Evolutionary conservation across 306 rosid species (phyloP).

Genomic region (Vicia sativa): DNA sequence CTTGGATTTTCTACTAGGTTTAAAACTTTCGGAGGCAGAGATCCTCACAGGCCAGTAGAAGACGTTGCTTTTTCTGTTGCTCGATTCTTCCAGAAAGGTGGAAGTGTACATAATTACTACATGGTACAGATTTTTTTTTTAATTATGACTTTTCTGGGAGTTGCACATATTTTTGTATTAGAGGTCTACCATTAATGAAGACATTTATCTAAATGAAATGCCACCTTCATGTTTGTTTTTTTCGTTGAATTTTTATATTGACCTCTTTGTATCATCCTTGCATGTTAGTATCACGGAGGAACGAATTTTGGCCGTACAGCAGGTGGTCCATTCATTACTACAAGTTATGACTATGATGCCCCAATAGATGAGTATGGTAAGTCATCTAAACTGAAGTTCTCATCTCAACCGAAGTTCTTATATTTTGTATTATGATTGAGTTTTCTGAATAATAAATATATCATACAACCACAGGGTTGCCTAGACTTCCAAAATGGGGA

Average conservation of each 20-base stretch:
- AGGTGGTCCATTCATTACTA: constrained; percentile 96
- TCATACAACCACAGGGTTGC: constrained; percentile 59
- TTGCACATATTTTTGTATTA: constrained; percentile 11
- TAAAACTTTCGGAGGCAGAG: constrained; percentile 88
- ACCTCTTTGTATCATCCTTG: constrained; percentile 22
- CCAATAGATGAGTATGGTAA: constrained; percentile 96
- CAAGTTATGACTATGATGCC: constrained; percentile 97
- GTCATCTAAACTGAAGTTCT: constrained; percentile 28
- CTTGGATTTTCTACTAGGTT: constrained; percentile 58
- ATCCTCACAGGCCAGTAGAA: constrained; percentile 94
- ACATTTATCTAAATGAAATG: constrained; percentile 21
- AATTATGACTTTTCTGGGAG: constrained; percentile 1
- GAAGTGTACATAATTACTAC: constrained; percentile 89
- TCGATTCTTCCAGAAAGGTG: constrained; percentile 97
- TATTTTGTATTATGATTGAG: constrained; percentile 14
- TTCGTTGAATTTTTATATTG: constrained; percentile 16
- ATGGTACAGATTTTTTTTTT: constrained; percentile 63
- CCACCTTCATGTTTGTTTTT: constrained; percentile 19
- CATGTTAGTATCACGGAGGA: constrained; percentile 88
- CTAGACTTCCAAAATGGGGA: constrained; percentile 93
- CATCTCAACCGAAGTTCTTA: constrained; percentile 20
- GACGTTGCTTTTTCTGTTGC: constrained; percentile 92
- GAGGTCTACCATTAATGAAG: background rate
- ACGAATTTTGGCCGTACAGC: constrained; percentile 96
- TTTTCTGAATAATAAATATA: constrained; percentile 27